A percentile compares a stretch with the other conserved stretches of the same genome.
Evolutionary conservation across 768 basidiomycete species (phyloP).

Genomic region (Cystofilobasidium capitatum): DNA sequence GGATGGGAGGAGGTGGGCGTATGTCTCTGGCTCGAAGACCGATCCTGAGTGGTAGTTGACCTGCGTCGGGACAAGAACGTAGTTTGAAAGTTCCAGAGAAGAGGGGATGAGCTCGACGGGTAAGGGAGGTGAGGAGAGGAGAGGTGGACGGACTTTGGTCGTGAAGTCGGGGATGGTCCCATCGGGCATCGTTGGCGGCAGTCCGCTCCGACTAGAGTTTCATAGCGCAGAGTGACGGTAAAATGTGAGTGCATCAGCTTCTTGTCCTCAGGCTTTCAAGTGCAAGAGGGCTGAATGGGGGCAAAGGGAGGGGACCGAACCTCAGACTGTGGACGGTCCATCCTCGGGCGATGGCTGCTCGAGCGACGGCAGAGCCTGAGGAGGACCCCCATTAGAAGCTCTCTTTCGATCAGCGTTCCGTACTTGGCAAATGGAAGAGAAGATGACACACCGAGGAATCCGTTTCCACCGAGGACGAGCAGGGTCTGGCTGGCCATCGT

Average conservation of each 20-base stretch:
- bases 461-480: slow-evolving; percentile 96
- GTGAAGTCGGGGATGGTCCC: slow-evolving; percentile 85
- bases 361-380: slow-evolving; percentile 85
- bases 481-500: slow-evolving; percentile 44
- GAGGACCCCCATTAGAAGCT: too few species aligned
- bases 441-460: slow-evolving; percentile 69
- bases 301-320: slow-evolving; percentile 42
- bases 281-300: too few species aligned
- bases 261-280: slow-evolving; percentile 6
- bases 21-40: slow-evolving; percentile 66
- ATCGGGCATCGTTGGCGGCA: slow-evolving; percentile 74
- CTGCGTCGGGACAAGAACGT: slow-evolving; percentile 42
- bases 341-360: slow-evolving; percentile 70
- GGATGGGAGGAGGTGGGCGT: slow-evolving; percentile 56
- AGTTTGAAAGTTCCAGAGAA: not conserved
- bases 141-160: slow-evolving; percentile 49
- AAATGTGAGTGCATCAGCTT: not conserved
- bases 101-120: not conserved
- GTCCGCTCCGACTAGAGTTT: slow-evolving; percentile 64
- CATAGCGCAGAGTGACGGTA: too few species aligned
- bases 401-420: too few species aligned
- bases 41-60: slow-evolving; percentile 81
- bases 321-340: slow-evolving; percentile 83
- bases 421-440: not conserved
- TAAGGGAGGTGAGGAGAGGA: not conserved